These are phyloP conservation scores for Stenogyne calaminthoides DNA, from an alignment of 305 asterid species.

Conservation along the genomic window DNA sequence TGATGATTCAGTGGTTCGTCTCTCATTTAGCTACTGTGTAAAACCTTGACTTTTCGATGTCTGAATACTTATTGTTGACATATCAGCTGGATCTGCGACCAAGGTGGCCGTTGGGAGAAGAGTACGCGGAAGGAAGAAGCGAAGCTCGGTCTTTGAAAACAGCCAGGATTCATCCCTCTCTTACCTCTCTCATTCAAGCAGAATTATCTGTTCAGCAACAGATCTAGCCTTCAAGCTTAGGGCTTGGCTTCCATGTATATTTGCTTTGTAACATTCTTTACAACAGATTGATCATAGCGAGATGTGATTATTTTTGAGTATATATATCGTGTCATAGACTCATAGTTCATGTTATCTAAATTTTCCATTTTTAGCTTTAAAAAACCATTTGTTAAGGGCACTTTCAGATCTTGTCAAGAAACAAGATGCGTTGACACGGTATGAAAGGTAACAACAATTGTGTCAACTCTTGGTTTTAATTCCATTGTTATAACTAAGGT, in stretches of 20 bases:
- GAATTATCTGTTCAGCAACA: constrained; percentile 46
- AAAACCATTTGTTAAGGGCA: neutral
- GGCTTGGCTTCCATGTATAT: neutral
- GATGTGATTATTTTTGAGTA: neutral
- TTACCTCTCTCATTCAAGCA: constrained; percentile 81
- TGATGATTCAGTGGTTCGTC: constrained; percentile 76
- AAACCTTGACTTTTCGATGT: neutral
- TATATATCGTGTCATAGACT: neutral
- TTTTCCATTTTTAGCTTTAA: neutral
- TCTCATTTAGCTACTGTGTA: neutral
- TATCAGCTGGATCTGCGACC: constrained; percentile 89
- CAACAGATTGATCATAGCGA: neutral
- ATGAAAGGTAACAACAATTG: neutral
- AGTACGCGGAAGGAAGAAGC: constrained; percentile 80
- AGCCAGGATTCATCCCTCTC: constrained; percentile 90
- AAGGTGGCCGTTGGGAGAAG: constrained; percentile 97
- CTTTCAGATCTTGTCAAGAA: neutral
- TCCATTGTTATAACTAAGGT: too few species aligned
- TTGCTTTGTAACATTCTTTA: neutral
- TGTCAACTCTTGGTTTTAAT: too few species aligned
- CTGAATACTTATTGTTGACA: constrained; percentile 22
- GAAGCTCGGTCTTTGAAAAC: constrained; percentile 82
- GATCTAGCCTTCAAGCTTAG: constrained; percentile 26
- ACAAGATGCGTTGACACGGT: too few species aligned
- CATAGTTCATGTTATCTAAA: neutral